Percentiles rank a stretch among this genome's conserved stretches.
These are phyloP conservation scores for Zasmidium citrigriseum DNA, from an alignment of 2,329 filamentous ascomycete genomes.

Conservation along the genomic window DNA sequence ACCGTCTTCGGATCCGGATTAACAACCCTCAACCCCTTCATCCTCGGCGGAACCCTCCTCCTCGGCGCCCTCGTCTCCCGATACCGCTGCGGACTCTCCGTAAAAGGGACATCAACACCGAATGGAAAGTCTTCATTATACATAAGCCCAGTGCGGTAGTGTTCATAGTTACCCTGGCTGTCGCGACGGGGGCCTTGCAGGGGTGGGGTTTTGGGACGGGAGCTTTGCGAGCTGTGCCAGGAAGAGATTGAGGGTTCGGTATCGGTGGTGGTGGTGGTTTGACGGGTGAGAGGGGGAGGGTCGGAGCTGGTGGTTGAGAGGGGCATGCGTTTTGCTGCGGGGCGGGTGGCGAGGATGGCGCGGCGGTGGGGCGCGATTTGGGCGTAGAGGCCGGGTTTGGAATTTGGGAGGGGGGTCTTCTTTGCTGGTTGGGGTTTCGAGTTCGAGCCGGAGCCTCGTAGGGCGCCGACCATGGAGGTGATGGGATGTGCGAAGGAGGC, in stretches of 20 bases:
- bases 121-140: neutral
- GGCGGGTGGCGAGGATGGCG: neutral
- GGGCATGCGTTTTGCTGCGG: neutral
- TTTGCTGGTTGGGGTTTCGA: neutral
- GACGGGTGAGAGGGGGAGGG: too few relatives aligned
- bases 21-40: neutral
- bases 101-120: neutral
- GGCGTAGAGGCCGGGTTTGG: neutral
- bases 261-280: too few relatives aligned
- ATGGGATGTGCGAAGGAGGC: neutral
- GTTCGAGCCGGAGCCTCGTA: neutral
- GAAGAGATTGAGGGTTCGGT: too few relatives aligned
- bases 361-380: neutral
- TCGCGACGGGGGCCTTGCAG: neutral
- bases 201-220: neutral
- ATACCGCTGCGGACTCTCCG: neutral
- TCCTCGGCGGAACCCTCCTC: too few relatives aligned
- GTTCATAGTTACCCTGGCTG: neutral
- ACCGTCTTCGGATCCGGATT: neutral
- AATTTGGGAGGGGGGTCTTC: neutral
- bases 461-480: neutral
- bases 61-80: too few relatives aligned
- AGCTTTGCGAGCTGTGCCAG: too few relatives aligned
- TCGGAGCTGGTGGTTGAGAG: neutral
- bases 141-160: neutral